These are phyloP conservation scores for Salix dunnii DNA, from an alignment of 345 rosid species.

Conservation along the genomic window DNA sequence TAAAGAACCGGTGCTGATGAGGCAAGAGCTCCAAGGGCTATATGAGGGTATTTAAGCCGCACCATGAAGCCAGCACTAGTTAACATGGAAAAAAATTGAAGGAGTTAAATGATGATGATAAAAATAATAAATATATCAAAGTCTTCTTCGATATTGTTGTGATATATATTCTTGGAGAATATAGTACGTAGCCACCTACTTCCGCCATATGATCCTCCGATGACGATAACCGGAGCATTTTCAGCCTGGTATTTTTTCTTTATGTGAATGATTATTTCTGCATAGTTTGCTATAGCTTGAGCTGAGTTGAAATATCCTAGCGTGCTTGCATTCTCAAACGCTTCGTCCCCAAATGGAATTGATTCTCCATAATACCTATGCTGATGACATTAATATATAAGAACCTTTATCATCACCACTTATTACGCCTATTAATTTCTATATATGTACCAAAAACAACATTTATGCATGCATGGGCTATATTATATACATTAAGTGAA, in stretches of 20 bases:
- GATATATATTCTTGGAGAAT: background rate
- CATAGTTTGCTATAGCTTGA: conserved; percentile 60
- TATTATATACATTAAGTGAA: background rate
- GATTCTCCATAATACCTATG: conserved; percentile 50
- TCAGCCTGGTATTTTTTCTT: conserved; percentile 36
- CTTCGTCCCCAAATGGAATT: conserved; percentile 46
- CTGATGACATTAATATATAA: conserved; percentile 12
- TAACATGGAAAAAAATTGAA: background rate
- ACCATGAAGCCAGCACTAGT: conserved; percentile 55
- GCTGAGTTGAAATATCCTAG: conserved; percentile 54
- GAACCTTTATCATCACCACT: background rate
- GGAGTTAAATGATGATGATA: background rate
- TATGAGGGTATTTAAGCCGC: conserved; percentile 51
- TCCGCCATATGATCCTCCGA: conserved; percentile 79
- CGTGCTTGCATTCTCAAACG: conserved; percentile 39
- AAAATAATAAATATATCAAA: background rate
- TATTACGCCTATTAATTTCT: background rate
- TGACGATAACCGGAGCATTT: conserved; percentile 54
- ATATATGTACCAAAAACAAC: background rate
- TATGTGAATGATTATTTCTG: conserved; percentile 44
- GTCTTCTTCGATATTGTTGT: background rate
- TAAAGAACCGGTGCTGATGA: conserved; percentile 54
- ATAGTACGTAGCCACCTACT: conserved; percentile 34
- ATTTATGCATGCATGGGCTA: background rate
- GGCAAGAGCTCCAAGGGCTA: conserved; percentile 53